Evolutionary conservation across 208 protist species (phyloP).

Genomic region (Porcisia deanei): DNA sequence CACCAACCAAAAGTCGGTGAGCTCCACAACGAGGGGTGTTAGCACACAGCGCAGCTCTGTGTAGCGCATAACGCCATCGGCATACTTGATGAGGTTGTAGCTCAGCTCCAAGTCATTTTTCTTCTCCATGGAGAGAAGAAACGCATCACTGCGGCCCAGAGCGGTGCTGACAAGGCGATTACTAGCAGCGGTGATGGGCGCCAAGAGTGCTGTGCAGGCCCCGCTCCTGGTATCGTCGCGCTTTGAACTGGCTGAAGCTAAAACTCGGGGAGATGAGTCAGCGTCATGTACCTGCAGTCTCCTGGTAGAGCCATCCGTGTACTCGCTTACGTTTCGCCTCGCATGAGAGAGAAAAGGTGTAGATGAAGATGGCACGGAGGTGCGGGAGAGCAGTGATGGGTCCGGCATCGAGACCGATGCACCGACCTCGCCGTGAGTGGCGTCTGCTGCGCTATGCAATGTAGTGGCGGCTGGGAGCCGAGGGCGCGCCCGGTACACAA

Average conservation of each 20-base stretch:
- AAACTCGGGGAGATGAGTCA: background rate
- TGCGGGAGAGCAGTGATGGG: background rate
- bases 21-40: constrained; percentile 53
- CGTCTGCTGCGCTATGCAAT: background rate
- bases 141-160: constrained; percentile 27
- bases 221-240: background rate
- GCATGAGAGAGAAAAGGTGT: background rate
- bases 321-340: background rate
- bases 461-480: constrained; percentile 17
- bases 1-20: constrained; percentile 64
- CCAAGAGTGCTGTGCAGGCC: background rate
- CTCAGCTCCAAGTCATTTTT: constrained; percentile 28
- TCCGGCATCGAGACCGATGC: background rate
- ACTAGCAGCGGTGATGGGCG: constrained; percentile 5
- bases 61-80: constrained; percentile 60
- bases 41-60: constrained; percentile 52
- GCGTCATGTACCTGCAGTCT: background rate
- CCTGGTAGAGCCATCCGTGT: background rate
- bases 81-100: constrained; percentile 53
- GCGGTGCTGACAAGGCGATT: constrained; percentile 17
- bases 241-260: background rate
- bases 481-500: constrained; percentile 59
- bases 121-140: constrained; percentile 30
- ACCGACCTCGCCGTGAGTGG: background rate
- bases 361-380: background rate